Evolutionary conservation across 192 early-diverging fungal species (phyloP).

Genomic region (Podila horticola): DNA sequence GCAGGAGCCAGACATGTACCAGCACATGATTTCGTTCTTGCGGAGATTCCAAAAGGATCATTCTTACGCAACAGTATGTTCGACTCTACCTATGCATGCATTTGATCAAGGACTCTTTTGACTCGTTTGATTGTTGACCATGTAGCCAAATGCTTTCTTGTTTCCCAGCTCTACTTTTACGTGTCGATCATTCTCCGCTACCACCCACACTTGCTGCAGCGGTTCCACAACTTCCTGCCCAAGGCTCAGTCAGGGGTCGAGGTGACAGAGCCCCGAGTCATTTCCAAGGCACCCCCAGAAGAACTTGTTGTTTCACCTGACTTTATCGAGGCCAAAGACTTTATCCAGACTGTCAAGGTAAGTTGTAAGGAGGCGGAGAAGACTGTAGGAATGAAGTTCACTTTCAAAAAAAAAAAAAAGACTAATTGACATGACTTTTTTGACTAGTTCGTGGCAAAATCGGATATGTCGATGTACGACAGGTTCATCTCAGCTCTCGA

Average conservation of each 20-base stretch:
- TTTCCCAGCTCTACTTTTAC: slow-evolving; percentile 41
- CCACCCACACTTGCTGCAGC: slow-evolving; percentile 45
- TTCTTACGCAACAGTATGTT: slow-evolving; percentile 36
- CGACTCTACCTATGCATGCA: neutral
- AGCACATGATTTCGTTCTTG: slow-evolving; percentile 44
- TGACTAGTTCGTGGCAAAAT: slow-evolving; percentile 30
- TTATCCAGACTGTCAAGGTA: slow-evolving; percentile 51
- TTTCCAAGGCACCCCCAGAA: slow-evolving; percentile 49
- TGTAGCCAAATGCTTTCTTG: neutral
- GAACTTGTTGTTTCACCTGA: slow-evolving; percentile 47
- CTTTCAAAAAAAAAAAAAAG: too few relatives aligned
- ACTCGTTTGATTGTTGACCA: neutral
- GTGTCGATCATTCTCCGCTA: slow-evolving; percentile 45
- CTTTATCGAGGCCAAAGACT: slow-evolving; percentile 51
- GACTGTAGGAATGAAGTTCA: too few relatives aligned
- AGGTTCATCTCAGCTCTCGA: slow-evolving; percentile 47
- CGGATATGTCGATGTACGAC: slow-evolving; percentile 49
- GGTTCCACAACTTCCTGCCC: slow-evolving; percentile 46
- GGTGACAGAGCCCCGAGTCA: slow-evolving; percentile 33
- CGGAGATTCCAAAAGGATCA: slow-evolving; percentile 51
- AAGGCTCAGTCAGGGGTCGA: slow-evolving; percentile 14
- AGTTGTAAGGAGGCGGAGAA: neutral
- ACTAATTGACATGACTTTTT: neutral
- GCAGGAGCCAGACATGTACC: slow-evolving; percentile 48
- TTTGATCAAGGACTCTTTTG: neutral